Evolutionary conservation across 305 asterid genomes (phyloP).

Genomic region (Andrographis paniculata): DNA sequence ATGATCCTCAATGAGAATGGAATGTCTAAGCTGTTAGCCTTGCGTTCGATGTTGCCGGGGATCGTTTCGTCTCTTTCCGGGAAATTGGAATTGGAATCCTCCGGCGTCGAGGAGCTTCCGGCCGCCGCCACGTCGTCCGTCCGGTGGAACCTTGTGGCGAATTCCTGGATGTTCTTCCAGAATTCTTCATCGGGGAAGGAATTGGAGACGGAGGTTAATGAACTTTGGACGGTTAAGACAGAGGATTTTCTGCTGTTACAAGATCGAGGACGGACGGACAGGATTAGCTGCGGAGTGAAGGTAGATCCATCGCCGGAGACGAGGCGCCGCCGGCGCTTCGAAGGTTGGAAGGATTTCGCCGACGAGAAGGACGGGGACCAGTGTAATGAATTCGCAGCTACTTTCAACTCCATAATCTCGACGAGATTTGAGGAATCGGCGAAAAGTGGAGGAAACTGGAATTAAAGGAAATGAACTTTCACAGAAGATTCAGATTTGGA

Average conservation of each 20-base stretch:
- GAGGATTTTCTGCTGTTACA: conserved; percentile 25
- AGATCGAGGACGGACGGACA: conserved; percentile 41
- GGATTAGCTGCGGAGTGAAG: conserved; percentile 25
- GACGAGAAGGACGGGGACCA: conserved; percentile 75
- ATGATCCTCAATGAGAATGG: conserved; percentile 78
- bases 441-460: not conserved
- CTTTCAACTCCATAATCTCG: conserved; percentile 63
- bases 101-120: not conserved
- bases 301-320: conserved; percentile 34
- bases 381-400: conserved; percentile 46
- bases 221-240: conserved; percentile 25
- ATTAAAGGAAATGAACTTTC: conserved; percentile 7
- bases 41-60: conserved; percentile 58
- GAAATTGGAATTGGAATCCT: conserved; percentile 25
- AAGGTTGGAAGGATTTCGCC: conserved; percentile 45
- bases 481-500: conserved; percentile 19
- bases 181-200: conserved; percentile 81
- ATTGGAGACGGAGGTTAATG: conserved; percentile 42
- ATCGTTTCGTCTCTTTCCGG: conserved; percentile 43
- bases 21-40: conserved; percentile 60
- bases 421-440: not conserved
- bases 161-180: conserved; percentile 45
- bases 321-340: conserved; percentile 34
- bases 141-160: conserved; percentile 31
- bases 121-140: conserved; percentile 17